Percentiles rank a stretch among this genome's conserved stretches.
Evolutionary conservation across 768 basidiomycete genomes (phyloP).

Genomic region (Tylopilus plumbeoviolaceoides): DNA sequence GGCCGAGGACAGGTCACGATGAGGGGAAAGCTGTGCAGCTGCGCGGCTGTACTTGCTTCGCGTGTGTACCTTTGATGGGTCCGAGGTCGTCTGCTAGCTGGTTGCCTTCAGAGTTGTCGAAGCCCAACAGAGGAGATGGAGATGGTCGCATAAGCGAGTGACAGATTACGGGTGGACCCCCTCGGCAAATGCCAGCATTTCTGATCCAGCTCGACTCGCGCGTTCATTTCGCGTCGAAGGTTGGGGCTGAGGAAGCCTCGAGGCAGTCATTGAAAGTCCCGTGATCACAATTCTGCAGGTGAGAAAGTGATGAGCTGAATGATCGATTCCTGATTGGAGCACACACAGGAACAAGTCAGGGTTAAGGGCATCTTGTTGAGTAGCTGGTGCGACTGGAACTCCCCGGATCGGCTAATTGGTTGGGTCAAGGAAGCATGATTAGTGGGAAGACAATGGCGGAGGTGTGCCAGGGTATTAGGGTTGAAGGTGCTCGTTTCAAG

Average conservation of each 20-base stretch:
- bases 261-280: constrained; percentile 23
- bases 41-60: constrained; percentile 12
- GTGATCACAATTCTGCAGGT: constrained; percentile 15
- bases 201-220: constrained; percentile 17
- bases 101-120: not conserved
- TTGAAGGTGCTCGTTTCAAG: too few species aligned
- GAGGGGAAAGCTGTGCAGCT: constrained; percentile 3
- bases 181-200: constrained; percentile 11
- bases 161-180: not conserved
- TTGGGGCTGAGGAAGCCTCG: constrained; percentile 24
- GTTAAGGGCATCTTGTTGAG: constrained; percentile 1
- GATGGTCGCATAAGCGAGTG: too few species aligned
- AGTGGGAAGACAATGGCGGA: not conserved
- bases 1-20: not conserved
- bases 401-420: constrained; percentile 18
- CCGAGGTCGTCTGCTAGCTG: not conserved
- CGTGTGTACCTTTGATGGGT: not conserved
- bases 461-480: too few species aligned
- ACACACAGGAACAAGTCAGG: constrained; percentile 24
- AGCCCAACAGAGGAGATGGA: not conserved
- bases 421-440: too few species aligned
- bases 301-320: constrained; percentile 16
- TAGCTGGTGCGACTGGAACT: constrained; percentile 6
- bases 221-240: constrained; percentile 29
- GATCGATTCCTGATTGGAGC: constrained; percentile 8